Percentiles rank a stretch among this genome's conserved stretches.
Conservation (phyloP, 2,329 filamentous ascomycete genomes). For the Aspergillus melleus region DNA sequence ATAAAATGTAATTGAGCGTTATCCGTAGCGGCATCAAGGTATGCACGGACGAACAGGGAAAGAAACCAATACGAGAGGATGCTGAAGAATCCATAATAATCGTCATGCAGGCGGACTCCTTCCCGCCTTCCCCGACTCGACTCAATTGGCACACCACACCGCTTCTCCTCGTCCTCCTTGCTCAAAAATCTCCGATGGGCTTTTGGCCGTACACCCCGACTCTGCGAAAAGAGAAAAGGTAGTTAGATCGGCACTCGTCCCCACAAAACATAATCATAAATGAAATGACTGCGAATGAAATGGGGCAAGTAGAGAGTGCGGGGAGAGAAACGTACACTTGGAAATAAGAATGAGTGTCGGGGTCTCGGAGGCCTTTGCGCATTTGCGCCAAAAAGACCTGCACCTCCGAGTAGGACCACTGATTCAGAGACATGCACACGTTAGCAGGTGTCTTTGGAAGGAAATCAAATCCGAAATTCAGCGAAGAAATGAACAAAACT, state of each 20-base stretch:
- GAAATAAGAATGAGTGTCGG: conserved; percentile 23
- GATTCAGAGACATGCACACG: not conserved
- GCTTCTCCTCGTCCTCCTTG: too few relatives aligned
- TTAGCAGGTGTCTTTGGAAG: not conserved
- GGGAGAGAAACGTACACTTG: conserved; percentile 19
- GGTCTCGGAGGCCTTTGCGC: conserved; percentile 23
- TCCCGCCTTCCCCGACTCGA: not conserved
- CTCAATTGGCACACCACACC: not conserved
- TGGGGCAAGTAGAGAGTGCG: not conserved
- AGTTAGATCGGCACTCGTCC: not conserved
- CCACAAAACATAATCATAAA: not conserved
- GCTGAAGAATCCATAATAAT: too few relatives aligned
- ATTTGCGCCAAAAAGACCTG: conserved; percentile 24
- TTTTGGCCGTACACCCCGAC: conserved; percentile 21
- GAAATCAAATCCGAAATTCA: not conserved
- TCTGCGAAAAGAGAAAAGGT: not conserved
- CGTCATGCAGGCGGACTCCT: not conserved
- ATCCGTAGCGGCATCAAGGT: too few relatives aligned
- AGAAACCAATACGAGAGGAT: too few relatives aligned
- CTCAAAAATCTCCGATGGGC: not conserved
- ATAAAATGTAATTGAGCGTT: too few relatives aligned
- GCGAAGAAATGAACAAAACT: conserved; percentile 7
- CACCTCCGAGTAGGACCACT: conserved; percentile 25
- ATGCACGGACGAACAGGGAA: too few relatives aligned
- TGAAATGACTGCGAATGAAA: too few relatives aligned